phyloP scores from a whole-genome alignment of 1,284 basidiomycete species.

The Ganoderma sinense region DNA sequence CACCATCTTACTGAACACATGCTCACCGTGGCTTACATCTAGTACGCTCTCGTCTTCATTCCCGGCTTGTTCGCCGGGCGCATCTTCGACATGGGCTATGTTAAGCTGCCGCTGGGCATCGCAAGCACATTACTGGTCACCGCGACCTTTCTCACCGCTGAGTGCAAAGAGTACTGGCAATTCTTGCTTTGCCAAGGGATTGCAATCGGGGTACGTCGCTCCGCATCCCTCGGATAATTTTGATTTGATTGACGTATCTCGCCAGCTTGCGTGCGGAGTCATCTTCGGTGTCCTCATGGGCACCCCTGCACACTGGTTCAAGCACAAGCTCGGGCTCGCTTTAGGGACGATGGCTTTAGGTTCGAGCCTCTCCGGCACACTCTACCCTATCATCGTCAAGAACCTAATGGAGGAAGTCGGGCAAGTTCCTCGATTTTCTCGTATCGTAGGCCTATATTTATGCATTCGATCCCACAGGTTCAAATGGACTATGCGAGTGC shows the following conservation, averaged over 20 bases:
- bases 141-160: constrained; percentile 55
- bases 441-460: neutral
- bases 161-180: constrained; percentile 62
- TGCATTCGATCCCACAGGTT: constrained; percentile 47
- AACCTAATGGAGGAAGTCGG: constrained; percentile 48
- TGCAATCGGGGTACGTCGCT: constrained; percentile 46
- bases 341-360: constrained; percentile 50
- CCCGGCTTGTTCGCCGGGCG: constrained; percentile 58
- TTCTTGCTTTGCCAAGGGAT: constrained; percentile 59
- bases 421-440: constrained; percentile 27
- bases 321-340: constrained; percentile 47
- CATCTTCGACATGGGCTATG: constrained; percentile 61
- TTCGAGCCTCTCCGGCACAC: constrained; percentile 51
- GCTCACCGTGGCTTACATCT: neutral
- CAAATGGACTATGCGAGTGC: constrained; percentile 66
- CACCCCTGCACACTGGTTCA: constrained; percentile 58
- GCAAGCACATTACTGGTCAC: constrained; percentile 45
- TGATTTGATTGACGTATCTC: no score
- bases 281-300: constrained; percentile 54
- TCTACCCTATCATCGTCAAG: constrained; percentile 51
- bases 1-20: neutral
- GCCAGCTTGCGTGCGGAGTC: constrained; percentile 43
- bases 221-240: neutral
- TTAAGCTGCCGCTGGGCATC: constrained; percentile 47
- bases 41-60: constrained; percentile 56